phyloP scores from a whole-genome alignment of 108 stramenopile species.

The Conticribra weissflogii region DNA sequence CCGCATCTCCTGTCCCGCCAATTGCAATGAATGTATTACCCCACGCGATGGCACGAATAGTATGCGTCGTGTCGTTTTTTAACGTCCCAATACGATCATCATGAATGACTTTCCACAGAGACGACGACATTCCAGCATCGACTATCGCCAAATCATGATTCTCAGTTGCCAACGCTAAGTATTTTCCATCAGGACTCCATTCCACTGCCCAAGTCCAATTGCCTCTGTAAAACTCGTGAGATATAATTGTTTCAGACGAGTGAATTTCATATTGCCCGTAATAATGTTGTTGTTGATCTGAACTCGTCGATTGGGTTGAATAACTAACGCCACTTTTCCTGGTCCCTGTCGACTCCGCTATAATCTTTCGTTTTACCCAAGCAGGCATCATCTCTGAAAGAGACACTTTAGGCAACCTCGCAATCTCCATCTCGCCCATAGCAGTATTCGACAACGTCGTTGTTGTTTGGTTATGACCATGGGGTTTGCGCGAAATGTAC shows the following conservation, averaged over 20 bases:
- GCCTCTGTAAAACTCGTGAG: conserved; percentile 30
- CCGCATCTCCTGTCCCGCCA: conserved; percentile 72
- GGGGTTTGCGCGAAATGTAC: background rate
- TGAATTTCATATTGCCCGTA: conserved; percentile 33
- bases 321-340: background rate
- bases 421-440: background rate
- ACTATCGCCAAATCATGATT: conserved; percentile 72
- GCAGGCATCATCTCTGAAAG: conserved; percentile 21
- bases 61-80: conserved; percentile 53
- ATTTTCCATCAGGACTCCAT: conserved; percentile 76
- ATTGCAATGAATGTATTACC: conserved; percentile 67
- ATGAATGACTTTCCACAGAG: conserved; percentile 65
- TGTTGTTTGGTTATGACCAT: background rate
- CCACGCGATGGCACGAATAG: conserved; percentile 78
- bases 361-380: conserved; percentile 27
- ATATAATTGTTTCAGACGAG: conserved; percentile 27
- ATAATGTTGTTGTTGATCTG: conserved; percentile 2
- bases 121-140: conserved; percentile 49
- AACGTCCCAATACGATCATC: conserved; percentile 49
- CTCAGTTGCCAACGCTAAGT: conserved; percentile 70
- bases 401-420: background rate
- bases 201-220: conserved; percentile 59
- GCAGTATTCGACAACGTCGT: background rate
- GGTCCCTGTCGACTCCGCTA: conserved; percentile 2
- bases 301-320: background rate